Evolutionary conservation across 208 protist genomes (phyloP).

Genomic region (Trypanosoma lewisi): DNA sequence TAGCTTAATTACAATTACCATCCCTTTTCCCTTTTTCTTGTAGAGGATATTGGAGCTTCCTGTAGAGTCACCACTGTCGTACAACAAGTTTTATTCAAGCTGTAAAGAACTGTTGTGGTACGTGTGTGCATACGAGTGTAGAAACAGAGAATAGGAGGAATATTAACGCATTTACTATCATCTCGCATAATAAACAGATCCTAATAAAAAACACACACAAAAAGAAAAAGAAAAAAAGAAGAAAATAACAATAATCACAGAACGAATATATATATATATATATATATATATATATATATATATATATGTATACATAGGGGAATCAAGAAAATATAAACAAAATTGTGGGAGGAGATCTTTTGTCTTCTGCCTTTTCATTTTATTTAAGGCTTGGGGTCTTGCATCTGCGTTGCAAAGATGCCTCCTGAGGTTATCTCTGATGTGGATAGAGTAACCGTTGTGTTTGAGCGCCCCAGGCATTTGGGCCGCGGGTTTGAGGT

Average conservation of each 20-base stretch:
- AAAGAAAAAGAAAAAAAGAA: not conserved
- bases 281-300: not conserved
- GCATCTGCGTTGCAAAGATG: not conserved
- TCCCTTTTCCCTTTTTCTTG: not conserved
- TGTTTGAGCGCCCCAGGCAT: constrained; percentile 18
- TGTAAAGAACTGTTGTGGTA: no score
- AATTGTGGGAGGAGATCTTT: no score
- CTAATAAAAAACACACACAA: constrained; percentile 1
- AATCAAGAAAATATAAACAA: no score
- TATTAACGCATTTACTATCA: no score
- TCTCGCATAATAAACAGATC: not conserved
- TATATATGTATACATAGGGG: no score
- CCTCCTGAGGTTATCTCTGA: not conserved
- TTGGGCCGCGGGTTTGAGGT: constrained; percentile 23
- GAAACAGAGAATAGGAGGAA: constrained; percentile 6
- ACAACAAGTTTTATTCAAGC: no score
- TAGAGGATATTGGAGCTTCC: not conserved
- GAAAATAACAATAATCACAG: not conserved
- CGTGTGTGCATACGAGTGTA: no score
- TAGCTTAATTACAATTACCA: constrained; percentile 10
- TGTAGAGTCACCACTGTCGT: no score
- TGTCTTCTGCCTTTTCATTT: no score
- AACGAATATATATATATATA: constrained; percentile 3
- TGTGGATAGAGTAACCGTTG: constrained; percentile 2
- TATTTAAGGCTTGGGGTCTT: not conserved